phyloP scores from a whole-genome alignment of 805 yeast species.

The Hanseniaspora valbyensis region DNA sequence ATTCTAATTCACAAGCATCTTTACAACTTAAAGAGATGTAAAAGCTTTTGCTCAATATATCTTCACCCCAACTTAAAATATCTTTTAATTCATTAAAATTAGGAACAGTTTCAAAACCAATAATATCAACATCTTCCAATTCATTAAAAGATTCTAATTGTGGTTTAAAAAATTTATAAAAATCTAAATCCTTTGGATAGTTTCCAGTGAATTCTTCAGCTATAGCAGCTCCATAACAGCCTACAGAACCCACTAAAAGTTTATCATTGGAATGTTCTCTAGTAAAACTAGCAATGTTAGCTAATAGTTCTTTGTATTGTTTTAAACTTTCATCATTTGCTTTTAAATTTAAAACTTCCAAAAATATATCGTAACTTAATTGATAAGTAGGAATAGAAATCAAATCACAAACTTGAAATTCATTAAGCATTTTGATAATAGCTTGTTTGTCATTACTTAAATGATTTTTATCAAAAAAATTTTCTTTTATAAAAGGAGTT shows the following conservation, averaged over 20 bases:
- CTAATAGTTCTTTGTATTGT: conserved; percentile 21
- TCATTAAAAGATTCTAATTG: conserved; percentile 35
- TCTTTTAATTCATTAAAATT: conserved; percentile 45
- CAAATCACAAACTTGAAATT: background rate
- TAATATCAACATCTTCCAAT: conserved; percentile 37
- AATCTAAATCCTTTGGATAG: conserved; percentile 32
- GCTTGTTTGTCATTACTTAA: background rate
- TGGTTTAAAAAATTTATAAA: conserved; percentile 22
- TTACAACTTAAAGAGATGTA: conserved; percentile 37
- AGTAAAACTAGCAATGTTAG: conserved; percentile 21
- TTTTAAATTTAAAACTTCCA: background rate
- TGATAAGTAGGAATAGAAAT: conserved; percentile 13
- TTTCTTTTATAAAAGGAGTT: conserved; percentile 4
- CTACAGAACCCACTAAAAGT: conserved; percentile 44
- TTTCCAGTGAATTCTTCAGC: conserved; percentile 58
- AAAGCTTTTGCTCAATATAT: conserved; percentile 36
- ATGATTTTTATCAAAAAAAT: background rate
- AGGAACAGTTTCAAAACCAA: conserved; percentile 72
- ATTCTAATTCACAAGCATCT: conserved; percentile 21
- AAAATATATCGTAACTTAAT: background rate
- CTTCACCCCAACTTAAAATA: conserved; percentile 29
- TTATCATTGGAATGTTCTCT: background rate
- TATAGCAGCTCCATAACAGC: conserved; percentile 34
- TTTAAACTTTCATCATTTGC: conserved; percentile 14
- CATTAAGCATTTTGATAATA: background rate